Conservation (phyloP, 148 eudicot species). For the Chenopodium suecicum region DNA sequence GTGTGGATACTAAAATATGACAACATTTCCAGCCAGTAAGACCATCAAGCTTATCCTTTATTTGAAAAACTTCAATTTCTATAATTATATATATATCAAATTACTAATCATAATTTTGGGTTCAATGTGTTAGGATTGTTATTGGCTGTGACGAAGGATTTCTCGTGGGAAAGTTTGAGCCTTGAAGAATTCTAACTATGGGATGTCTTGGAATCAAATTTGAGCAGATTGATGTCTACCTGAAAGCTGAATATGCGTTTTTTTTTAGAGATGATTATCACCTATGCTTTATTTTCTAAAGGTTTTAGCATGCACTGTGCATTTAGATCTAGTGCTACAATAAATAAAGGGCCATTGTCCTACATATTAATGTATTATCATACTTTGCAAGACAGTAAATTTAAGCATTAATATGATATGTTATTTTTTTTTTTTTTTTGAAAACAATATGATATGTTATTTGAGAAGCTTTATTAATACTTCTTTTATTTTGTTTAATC, state of each 20-base stretch:
- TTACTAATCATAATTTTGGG: not conserved
- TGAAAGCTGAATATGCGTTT: too few species aligned
- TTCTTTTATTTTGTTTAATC: too few species aligned
- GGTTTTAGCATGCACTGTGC: too few species aligned
- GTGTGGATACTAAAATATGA: conserved; percentile 39
- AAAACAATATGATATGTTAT: too few species aligned
- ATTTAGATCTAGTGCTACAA: too few species aligned
- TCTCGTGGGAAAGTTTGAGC: not conserved
- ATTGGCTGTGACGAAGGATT: conserved; percentile 34
- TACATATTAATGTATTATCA: too few species aligned
- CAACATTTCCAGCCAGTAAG: conserved; percentile 36
- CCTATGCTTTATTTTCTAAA: too few species aligned
- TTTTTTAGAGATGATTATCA: too few species aligned
- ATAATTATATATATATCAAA: not conserved
- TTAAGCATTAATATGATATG: not conserved
- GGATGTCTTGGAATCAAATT: not conserved
- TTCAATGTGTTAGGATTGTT: conserved; percentile 13
- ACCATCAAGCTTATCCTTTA: not conserved
- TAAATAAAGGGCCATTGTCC: not conserved
- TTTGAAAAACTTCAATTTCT: too few species aligned
- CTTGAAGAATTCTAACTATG: not conserved
- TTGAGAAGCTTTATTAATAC: too few species aligned
- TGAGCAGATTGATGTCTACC: too few species aligned
- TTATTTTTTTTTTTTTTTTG: too few species aligned
- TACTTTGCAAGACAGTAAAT: not conserved